phyloP scores from a whole-genome alignment of 2,329 filamentous ascomycete genomes.

The Chrysoporthe deuterocubensis region DNA sequence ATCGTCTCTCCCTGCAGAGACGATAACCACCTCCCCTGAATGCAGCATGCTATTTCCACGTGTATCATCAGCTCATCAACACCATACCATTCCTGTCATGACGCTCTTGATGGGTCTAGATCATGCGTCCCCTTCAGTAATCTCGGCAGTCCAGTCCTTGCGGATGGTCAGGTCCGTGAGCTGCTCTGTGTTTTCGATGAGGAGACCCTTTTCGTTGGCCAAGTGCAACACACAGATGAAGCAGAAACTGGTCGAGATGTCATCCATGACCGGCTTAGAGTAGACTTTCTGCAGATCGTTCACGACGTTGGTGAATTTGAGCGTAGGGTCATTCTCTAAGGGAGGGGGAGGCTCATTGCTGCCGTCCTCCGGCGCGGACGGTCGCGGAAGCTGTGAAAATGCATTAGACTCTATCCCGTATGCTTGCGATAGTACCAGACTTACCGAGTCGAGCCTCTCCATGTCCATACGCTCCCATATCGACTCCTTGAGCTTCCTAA shows the following conservation, averaged over 20 bases:
- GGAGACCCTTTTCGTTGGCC: conserved; percentile 89
- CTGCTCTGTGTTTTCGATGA: conserved; percentile 68
- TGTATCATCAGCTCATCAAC: neutral
- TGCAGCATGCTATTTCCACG: neutral
- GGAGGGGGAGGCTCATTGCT: conserved; percentile 32
- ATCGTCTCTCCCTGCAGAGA: neutral
- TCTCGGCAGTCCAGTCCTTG: conserved; percentile 65
- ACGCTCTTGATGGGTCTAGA: neutral
- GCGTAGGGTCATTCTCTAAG: conserved; percentile 51
- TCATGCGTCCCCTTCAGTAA: conserved; percentile 44
- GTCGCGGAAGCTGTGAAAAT: conserved; percentile 38
- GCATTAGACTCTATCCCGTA: neutral
- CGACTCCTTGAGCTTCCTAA: conserved; percentile 70
- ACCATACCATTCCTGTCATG: neutral
- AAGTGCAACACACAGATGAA: conserved; percentile 93
- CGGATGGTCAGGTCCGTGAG: conserved; percentile 64
- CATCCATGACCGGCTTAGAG: conserved; percentile 80
- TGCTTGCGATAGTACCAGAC: conserved; percentile 30
- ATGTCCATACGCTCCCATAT: conserved; percentile 70
- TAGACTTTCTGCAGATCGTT: conserved; percentile 87
- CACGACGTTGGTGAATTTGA: conserved; percentile 92
- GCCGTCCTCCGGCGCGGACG: conserved; percentile 39
- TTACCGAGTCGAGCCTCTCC: conserved; percentile 54
- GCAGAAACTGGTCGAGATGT: conserved; percentile 91
- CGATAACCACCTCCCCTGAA: neutral